These are phyloP conservation scores for Myochromella boudieri DNA, from an alignment of 768 basidiomycete genomes.

Conservation along the genomic window DNA sequence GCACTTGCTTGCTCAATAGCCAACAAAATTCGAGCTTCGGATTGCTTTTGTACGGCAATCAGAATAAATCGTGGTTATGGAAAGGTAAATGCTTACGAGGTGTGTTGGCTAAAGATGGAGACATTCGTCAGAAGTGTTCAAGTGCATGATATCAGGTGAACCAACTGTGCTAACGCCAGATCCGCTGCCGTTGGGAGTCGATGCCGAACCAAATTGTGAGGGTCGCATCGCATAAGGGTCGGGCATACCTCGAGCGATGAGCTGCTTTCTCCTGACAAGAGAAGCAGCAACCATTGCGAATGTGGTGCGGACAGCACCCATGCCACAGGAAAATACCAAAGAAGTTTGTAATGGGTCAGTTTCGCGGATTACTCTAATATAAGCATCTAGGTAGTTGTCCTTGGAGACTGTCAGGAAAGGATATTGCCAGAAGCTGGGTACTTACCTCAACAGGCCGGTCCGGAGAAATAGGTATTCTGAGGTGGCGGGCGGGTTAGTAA, in stretches of 20 bases:
- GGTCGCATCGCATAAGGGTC: conserved; percentile 72
- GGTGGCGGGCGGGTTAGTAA: neutral
- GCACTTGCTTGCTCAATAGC: conserved; percentile 73
- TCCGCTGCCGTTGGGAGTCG: conserved; percentile 23
- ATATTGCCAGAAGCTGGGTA: neutral
- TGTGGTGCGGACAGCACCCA: conserved; percentile 94
- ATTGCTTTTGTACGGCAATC: conserved; percentile 32
- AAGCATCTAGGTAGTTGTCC: conserved; percentile 96
- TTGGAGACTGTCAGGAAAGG: conserved; percentile 23
- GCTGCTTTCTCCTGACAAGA: conserved; percentile 78
- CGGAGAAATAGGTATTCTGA: conserved; percentile 91
- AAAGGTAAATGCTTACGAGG: conserved; percentile 15
- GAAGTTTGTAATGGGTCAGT: conserved; percentile 81
- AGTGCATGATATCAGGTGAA: neutral
- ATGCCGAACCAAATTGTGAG: conserved; percentile 17
- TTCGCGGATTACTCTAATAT: conserved; percentile 75
- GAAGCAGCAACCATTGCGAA: conserved; percentile 97
- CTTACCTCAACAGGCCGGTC: conserved; percentile 85
- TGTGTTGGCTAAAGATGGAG: conserved; percentile 20
- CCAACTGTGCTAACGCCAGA: conserved; percentile 52
- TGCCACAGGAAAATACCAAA: conserved; percentile 93
- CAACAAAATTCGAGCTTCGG: conserved; percentile 60
- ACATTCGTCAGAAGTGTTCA: too few species aligned
- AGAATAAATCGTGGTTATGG: neutral
- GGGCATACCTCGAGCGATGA: conserved; percentile 58